phyloP scores from a whole-genome alignment of 495 filamentous ascomycete species.

The Podospora sp. region DNA sequence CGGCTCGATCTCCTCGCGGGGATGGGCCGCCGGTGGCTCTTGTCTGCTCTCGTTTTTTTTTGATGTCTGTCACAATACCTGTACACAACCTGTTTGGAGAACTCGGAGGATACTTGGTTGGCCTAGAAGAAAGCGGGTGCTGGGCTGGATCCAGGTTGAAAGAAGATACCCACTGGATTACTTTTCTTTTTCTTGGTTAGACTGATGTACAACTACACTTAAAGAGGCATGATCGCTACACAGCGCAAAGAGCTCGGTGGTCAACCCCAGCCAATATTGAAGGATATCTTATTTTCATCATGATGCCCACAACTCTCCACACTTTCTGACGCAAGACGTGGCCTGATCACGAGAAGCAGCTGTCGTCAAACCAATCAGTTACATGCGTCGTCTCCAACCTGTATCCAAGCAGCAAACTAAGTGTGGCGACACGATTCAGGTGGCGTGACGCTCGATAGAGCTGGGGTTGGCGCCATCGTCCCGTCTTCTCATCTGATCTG shows the following conservation, averaged over 20 bases:
- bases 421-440: too few relatives aligned
- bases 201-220: conserved; percentile 47
- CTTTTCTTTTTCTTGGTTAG: conserved; percentile 48
- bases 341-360: neutral
- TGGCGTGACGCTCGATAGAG: too few relatives aligned
- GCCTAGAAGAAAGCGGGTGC: conserved; percentile 36
- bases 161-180: conserved; percentile 51
- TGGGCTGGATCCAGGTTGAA: conserved; percentile 53
- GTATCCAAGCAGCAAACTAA: too few relatives aligned
- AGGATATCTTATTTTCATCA: conserved; percentile 19
- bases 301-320: neutral
- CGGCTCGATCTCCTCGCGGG: conserved; percentile 32
- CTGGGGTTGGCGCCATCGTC: too few relatives aligned
- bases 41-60: conserved; percentile 17
- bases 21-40: conserved; percentile 34
- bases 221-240: conserved; percentile 49
- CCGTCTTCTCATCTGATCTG: too few relatives aligned
- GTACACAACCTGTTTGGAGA: conserved; percentile 34
- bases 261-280: conserved; percentile 8
- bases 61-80: conserved; percentile 27
- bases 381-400: too few relatives aligned
- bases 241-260: conserved; percentile 34
- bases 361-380: too few relatives aligned
- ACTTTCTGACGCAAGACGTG: neutral
- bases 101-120: conserved; percentile 25